phyloP scores from a whole-genome alignment of 257 asterid species.

The Solanum chiquidenum region DNA sequence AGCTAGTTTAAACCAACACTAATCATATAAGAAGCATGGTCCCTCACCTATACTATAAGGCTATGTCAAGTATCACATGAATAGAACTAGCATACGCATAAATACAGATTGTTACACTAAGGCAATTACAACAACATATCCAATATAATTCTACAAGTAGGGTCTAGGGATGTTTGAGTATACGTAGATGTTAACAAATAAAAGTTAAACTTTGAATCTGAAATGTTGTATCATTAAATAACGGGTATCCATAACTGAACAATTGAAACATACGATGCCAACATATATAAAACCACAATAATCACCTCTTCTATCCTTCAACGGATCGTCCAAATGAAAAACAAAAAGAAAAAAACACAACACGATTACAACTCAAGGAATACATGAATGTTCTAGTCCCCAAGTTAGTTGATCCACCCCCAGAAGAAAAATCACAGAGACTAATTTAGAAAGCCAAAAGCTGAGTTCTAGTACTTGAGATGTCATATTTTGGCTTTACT shows the following conservation, averaged over 20 bases:
- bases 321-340: background rate
- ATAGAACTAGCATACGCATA: too few relatives aligned
- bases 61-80: too few relatives aligned
- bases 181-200: background rate
- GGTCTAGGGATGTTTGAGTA: too few relatives aligned
- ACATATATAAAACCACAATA: background rate
- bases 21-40: too few relatives aligned
- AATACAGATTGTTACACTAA: too few relatives aligned
- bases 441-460: background rate
- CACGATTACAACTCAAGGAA: background rate
- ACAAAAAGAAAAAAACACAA: background rate
- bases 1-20: too few relatives aligned
- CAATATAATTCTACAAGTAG: too few relatives aligned
- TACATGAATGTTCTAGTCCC: background rate
- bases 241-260: background rate
- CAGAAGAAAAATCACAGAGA: background rate
- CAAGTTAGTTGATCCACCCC: background rate
- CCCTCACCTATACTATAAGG: too few relatives aligned
- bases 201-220: background rate
- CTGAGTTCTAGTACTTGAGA: background rate
- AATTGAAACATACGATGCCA: background rate
- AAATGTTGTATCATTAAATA: background rate
- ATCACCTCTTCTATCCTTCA: background rate
- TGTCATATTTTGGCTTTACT: background rate
- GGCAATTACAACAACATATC: too few relatives aligned